These are phyloP conservation scores for Talinum fruticosum DNA, from an alignment of 148 eudicot genomes.

Conservation along the genomic window DNA sequence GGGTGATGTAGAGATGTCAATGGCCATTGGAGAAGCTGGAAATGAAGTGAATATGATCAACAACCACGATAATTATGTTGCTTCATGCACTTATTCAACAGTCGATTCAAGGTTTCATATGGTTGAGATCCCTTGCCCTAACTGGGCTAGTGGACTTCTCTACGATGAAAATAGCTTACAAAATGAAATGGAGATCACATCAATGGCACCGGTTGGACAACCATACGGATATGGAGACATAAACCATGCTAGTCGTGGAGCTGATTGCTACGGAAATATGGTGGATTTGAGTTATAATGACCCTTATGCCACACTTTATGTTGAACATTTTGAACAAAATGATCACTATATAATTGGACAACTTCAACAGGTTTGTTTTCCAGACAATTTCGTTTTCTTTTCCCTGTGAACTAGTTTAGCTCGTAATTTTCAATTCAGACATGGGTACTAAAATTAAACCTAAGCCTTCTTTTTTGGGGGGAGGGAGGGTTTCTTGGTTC, in stretches of 20 bases:
- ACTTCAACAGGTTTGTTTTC: background rate
- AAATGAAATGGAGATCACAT: background rate
- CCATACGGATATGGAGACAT: background rate
- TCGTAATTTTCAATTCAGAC: background rate
- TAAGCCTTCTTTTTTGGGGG: background rate
- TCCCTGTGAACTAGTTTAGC: background rate
- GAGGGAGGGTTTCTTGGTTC: background rate
- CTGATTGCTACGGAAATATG: background rate
- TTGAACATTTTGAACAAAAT: background rate
- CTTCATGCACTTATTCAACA: background rate
- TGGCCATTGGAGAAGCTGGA: background rate
- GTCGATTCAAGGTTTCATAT: background rate
- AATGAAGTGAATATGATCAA: background rate
- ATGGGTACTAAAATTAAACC: too few species aligned
- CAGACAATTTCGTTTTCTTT: background rate
- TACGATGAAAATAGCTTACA: background rate
- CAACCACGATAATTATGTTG: background rate
- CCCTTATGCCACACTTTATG: background rate
- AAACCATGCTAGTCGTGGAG: background rate
- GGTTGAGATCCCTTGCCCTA: background rate
- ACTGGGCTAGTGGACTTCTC: background rate
- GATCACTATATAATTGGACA: background rate
- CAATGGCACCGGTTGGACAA: background rate
- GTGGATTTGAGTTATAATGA: background rate
- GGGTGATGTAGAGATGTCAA: background rate